Evolutionary conservation across 2,329 filamentous ascomycete species (phyloP), one percentile per base, ranked within the genome.

Genomic region (Fusarium torreyae): DNA sequence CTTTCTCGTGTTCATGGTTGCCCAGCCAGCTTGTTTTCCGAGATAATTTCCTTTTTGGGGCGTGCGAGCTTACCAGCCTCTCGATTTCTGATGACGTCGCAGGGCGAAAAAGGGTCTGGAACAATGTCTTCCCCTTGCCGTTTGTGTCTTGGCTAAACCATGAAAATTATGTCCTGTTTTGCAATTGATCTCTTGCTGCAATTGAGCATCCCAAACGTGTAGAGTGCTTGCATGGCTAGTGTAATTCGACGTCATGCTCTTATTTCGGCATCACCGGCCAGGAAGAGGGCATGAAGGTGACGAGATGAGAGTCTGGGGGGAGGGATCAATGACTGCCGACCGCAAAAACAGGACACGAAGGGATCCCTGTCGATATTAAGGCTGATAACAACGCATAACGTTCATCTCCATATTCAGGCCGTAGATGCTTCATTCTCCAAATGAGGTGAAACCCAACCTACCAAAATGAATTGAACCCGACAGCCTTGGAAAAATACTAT

Each of bases 201-300:
- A 31, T 42, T 49, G 50, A 44, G 38, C 20, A 44, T 54, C 20
- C 8, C 3, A 13, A 10, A 33, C 51, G n/a, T 62, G 50, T 69
- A 54, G 57, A 69, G 67, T 69, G 67, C 67, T 70, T 69, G 67
- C 67, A 70, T 70, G 33, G 18, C 42, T 70, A 59, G 66, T 63
- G 62, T 18, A 54, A 20, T 26, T 49, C 40, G 45, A 56, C 53
- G 67, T 70, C 66, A 70, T 70, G 42, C 38, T 40, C 46, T 36
- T 53, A 61, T 40, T 33, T 69, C 62, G 66, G 66, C 52, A 67
- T 51, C 26, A 42, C 56, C 56, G 66, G 51, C 20, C 13, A 46
- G 39, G 48, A 48, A 34, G 36, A 60, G n/a, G 24, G 7, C 38
- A 52, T 17, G 44, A 53, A 26, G 40, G 22, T 50, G 18, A 42